Conservation (phyloP, 495 filamentous ascomycete genomes). For the Xylaria grammica region DNA sequence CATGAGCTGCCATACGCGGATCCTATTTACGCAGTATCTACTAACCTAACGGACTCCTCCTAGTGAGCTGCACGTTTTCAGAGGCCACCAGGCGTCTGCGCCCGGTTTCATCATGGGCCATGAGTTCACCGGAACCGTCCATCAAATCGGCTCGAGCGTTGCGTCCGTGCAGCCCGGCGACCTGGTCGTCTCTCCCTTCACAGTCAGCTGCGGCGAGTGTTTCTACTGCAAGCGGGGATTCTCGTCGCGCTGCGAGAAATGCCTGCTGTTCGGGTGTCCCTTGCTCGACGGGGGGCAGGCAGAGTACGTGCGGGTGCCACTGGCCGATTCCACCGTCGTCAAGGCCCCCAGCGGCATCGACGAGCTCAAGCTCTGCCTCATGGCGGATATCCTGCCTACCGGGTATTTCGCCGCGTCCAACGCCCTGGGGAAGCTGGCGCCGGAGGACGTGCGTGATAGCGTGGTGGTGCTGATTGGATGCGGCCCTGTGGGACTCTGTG, state of each 20-base stretch:
- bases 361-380: slow-evolving; percentile 70
- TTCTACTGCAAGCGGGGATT: slow-evolving; percentile 64
- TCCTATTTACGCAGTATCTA: no score
- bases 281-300: slow-evolving; percentile 70
- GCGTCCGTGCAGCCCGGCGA: slow-evolving; percentile 32
- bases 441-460: slow-evolving; percentile 41
- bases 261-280: slow-evolving; percentile 62
- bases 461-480: slow-evolving; percentile 55
- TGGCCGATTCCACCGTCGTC: slow-evolving; percentile 69
- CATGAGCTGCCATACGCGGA: no score
- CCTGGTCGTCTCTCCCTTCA: slow-evolving; percentile 36
- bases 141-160: slow-evolving; percentile 39
- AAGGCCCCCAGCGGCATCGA: slow-evolving; percentile 67
- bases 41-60: not conserved
- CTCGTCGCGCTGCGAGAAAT: slow-evolving; percentile 64
- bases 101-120: slow-evolving; percentile 49
- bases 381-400: slow-evolving; percentile 68
- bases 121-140: slow-evolving; percentile 50
- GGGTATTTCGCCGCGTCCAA: slow-evolving; percentile 60
- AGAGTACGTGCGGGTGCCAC: slow-evolving; percentile 70
- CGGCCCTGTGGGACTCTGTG: slow-evolving; percentile 57
- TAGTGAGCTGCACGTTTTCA: slow-evolving; percentile 87
- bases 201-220: slow-evolving; percentile 56
- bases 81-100: slow-evolving; percentile 69
- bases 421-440: slow-evolving; percentile 47